Evolutionary conservation across 768 basidiomycete genomes (phyloP), one percentile per base, ranked within the genome.

Genomic region (Leucocoprinus birnbaumii): DNA sequence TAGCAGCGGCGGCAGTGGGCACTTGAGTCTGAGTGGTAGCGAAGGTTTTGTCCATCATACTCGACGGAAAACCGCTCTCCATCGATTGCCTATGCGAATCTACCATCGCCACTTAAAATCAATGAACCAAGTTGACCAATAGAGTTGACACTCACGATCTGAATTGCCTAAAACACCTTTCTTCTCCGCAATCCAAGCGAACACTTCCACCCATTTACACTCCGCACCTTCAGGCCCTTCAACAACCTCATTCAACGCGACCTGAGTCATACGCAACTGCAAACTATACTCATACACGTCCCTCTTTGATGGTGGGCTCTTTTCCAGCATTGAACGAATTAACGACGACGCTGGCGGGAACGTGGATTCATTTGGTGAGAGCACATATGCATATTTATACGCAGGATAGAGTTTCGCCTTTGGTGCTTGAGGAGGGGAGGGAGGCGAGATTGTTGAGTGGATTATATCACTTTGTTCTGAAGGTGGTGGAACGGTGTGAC

Each of bases 151-250:
- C 26, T 55, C 53, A 53, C 49, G 40, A 37, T 59, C 58, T 44
- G 64, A 50, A 11, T 31, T 31, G 11, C 31, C 31, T 8, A 66
- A 59, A 44, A 61, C 38, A 25, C 71, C 68, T 43, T 66, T 77
- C 61, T 76, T 74, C 54, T 85, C 86, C 0, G 93, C 86, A 63
- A 94, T 86, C 89, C 90, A 97, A 3, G 80, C 73, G 67, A 95
- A 96, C 7, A 93, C 79, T 24, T 93, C 91, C 14, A 93, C 74
- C 83, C 93, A 94, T 54, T 83, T 85, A 16, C 73, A 71, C 58
- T 89, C 86, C 0, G 94, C 94, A 38, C 84, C 82, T 62, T 95
- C 92, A 0, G 93, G 79, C 0, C 97, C 96, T 35, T 94, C 87
- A 16, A 89, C 79, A 34, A 86, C 80, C 70, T 98, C 97, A 16